Base-by-base conservation (phyloP, 2,329 filamentous ascomycete species). In the Ophiostoma sp. region DNA sequence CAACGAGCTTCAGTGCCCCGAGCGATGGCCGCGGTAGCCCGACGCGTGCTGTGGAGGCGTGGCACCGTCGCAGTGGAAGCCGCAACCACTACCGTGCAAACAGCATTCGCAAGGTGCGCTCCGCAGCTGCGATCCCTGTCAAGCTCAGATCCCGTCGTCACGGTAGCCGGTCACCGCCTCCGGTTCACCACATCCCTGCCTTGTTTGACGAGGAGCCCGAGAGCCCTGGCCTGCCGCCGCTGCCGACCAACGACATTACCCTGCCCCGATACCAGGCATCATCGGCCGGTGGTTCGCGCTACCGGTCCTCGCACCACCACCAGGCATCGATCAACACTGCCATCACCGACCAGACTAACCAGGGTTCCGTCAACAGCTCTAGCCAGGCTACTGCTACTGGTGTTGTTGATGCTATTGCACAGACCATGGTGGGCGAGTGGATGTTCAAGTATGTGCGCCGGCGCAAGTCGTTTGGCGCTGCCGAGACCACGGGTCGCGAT, bases 391-490 rank as follows among this genome's bases (percentile, higher is more conserved):
- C 90, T 0, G 87, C 89, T 62, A 90, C 90, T 0, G 90, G 89
- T 64, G 92, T 98, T 17, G 94, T 99, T 6, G 95, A 98, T 80
- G 93, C 95, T 3, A 98, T 99, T 79, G 94, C 95, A 1, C 94
- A 96, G 77, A 96, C 94, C 0, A 99, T 99, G 95, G 93, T 99
- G 39, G 95, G 95, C 52, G 95, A 98, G 76, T 95, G 92, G 91
- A 94, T 96, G 91, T 94, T 90, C 83, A 96, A 96, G 79, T 95
- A 96, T 76, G 90, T 94, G 44, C 86, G 92, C 68, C 87, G 92
- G 78, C 88, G 94, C 74, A 97, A 94, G 80, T 96, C 94, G 0
- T 98, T 99, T 77, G 93, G 93, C 27, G 88, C 94, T 69, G 81
- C 86, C 3, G 91, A 94, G 64, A 84, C 82, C 33, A 87, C 84